A percentile compares a stretch with the other conserved stretches of the same genome.
These are phyloP conservation scores for Lycium barbarum DNA, from an alignment of 257 asterid species.

Conservation along the genomic window DNA sequence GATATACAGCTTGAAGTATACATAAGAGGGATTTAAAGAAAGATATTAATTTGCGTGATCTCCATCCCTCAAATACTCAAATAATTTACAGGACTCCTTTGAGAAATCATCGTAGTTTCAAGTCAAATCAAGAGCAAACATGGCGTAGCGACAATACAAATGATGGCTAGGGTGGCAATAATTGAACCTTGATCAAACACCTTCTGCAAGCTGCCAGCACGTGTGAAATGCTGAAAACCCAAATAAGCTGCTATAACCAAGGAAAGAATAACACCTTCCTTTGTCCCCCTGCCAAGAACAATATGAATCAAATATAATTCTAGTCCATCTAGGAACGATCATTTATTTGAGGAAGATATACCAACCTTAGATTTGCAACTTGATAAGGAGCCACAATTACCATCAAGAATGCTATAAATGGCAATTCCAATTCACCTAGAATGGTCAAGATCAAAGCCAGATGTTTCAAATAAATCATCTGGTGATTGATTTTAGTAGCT, in stretches of 20 bases:
- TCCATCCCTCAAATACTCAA: neutral
- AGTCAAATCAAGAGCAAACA: constrained; percentile 76
- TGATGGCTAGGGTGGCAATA: constrained; percentile 75
- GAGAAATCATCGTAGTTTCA: constrained; percentile 1
- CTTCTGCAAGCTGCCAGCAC: constrained; percentile 72
- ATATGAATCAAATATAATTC: constrained; percentile 35
- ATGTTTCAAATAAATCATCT: constrained; percentile 25
- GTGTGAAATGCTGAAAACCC: constrained; percentile 82
- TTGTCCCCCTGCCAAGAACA: constrained; percentile 69
- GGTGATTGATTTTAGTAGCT: neutral
- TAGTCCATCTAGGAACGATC: constrained; percentile 9
- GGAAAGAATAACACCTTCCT: constrained; percentile 80
- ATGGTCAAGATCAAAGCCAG: constrained; percentile 24
- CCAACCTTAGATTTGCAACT: constrained; percentile 76
- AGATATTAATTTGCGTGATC: neutral
- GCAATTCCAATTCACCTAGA: constrained; percentile 87
- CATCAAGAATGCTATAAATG: constrained; percentile 67
- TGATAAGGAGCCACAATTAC: constrained; percentile 78
- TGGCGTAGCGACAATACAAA: constrained; percentile 63
- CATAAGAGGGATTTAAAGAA: neutral
- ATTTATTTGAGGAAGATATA: constrained; percentile 26
- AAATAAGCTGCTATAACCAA: constrained; percentile 79
- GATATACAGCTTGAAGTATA: constrained; percentile 24
- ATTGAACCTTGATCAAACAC: constrained; percentile 87
- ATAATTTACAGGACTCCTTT: constrained; percentile 33